Evolutionary conservation across 257 asterid species (phyloP), one percentile per base, ranked within the genome.

Genomic region (Solanum peruvianum): DNA sequence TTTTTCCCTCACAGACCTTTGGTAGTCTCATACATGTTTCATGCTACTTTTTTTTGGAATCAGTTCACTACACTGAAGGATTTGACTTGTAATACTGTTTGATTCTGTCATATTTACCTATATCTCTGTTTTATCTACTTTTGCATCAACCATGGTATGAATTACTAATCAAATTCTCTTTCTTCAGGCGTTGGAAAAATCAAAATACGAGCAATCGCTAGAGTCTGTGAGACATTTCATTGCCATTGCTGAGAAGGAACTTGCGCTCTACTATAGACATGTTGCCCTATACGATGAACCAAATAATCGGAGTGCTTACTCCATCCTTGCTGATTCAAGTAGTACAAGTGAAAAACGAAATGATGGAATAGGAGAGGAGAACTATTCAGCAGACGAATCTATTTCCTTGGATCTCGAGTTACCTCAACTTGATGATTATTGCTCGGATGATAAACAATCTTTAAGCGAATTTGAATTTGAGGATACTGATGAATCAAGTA

Each of bases 181-280:
- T 78, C 84, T 78, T 76, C 94, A 95, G 98, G 99, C 99, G 42
- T 90, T 93, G 92, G 97, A 94, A 88, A 96, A 95, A 90, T 94
- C 98, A 37, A 96, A 94, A 87, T 94, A 94, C n/a, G 98, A 95
- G 89, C 99, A 96, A 58, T 96, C 99, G 4, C 95, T 96, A 2
- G 98, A 95, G 86, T 95, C 98, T 41, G 98, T 94, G 86, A 91
- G 96, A 75, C 94, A 92, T 72, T 95, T 96, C 90, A 96, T 94
- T 91, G 95, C 94, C 84, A 92, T 94, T 72, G 92, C 96, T 18
- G 98, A 20, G 64, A 56, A 94, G 93, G 98, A 96, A 88, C 93
- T 96, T 25, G 99, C 95, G 73, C 89, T 95, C 21, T 96, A 95
- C 86, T 92, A 92, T 87, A 92, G 99, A 82, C 98, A 95, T 71